Conservation (phyloP, 805 yeast species). For the Yarrowia porcina region DNA sequence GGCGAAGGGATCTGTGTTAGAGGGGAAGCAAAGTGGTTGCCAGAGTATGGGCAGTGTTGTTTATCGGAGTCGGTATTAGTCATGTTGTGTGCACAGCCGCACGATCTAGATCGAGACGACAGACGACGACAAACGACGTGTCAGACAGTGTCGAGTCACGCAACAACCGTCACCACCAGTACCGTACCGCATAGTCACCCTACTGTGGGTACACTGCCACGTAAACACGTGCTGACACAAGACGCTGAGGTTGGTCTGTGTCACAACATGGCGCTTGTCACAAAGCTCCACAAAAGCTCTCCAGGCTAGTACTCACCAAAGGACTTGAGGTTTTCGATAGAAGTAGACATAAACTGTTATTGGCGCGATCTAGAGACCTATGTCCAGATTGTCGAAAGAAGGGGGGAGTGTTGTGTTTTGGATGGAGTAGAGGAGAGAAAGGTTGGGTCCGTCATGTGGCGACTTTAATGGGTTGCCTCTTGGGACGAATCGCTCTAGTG, state of each 20-base stretch:
- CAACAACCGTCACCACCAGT: too few relatives aligned
- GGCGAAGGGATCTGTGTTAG: slow-evolving; percentile 84
- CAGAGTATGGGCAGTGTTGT: neutral
- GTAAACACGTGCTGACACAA: too few relatives aligned
- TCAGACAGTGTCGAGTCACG: neutral
- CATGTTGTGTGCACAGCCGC: neutral
- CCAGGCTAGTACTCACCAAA: slow-evolving; percentile 44
- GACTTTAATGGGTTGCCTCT: slow-evolving; percentile 15
- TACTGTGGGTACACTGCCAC: too few relatives aligned
- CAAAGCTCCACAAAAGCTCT: neutral
- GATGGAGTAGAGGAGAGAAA: slow-evolving; percentile 2
- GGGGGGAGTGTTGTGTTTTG: neutral
- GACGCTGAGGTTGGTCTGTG: too few relatives aligned
- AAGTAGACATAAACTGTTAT: slow-evolving; percentile 51
- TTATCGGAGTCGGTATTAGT: neutral
- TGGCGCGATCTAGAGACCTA: slow-evolving; percentile 9
- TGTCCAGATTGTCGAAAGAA: slow-evolving; percentile 2
- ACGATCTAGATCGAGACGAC: too few relatives aligned
- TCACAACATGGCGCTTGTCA: neutral
- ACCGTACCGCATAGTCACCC: too few relatives aligned
- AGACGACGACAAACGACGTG: too few relatives aligned
- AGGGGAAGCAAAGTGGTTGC: neutral
- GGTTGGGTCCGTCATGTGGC: slow-evolving; percentile 5
- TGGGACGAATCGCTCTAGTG: neutral
- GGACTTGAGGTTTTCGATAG: slow-evolving; percentile 68